A percentile compares a stretch with the other conserved stretches of the same genome.
Conservation (phyloP, 495 filamentous ascomycete species). For the Penicillium ucsense region DNA sequence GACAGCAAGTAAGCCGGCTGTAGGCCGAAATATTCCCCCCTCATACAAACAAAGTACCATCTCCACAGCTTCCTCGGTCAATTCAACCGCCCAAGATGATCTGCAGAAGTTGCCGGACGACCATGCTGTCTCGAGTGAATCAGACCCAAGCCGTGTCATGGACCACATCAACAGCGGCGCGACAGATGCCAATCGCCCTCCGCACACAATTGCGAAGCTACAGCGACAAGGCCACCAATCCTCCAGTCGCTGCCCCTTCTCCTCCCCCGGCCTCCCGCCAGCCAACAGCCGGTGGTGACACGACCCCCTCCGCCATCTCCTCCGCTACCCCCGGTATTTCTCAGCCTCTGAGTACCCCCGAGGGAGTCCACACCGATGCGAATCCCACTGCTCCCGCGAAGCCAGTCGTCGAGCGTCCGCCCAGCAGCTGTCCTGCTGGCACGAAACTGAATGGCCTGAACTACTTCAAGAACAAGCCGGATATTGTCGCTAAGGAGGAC, state of each 20-base stretch:
- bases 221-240: slow-evolving; percentile 28
- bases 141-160: slow-evolving; percentile 21
- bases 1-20: background rate
- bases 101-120: slow-evolving; percentile 38
- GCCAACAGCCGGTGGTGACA: slow-evolving; percentile 26
- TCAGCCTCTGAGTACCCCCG: slow-evolving; percentile 36
- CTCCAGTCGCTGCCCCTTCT: slow-evolving; percentile 37
- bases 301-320: slow-evolving; percentile 33
- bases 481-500: slow-evolving; percentile 66
- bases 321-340: slow-evolving; percentile 37
- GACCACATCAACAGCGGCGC: slow-evolving; percentile 21
- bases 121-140: slow-evolving; percentile 30
- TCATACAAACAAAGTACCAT: too few species aligned
- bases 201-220: slow-evolving; percentile 30
- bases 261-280: slow-evolving; percentile 44
- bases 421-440: slow-evolving; percentile 54
- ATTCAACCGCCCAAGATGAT: slow-evolving; percentile 26
- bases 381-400: slow-evolving; percentile 19
- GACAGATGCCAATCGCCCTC: slow-evolving; percentile 11
- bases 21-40: too few species aligned
- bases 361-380: slow-evolving; percentile 22
- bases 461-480: slow-evolving; percentile 74
- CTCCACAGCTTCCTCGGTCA: background rate
- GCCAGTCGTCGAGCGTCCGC: slow-evolving; percentile 15
- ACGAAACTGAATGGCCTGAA: slow-evolving; percentile 71